Evolutionary conservation across 169 alveolate genomes (phyloP), one percentile per base, ranked within the genome.

Genomic region (Plasmodium fragile): DNA sequence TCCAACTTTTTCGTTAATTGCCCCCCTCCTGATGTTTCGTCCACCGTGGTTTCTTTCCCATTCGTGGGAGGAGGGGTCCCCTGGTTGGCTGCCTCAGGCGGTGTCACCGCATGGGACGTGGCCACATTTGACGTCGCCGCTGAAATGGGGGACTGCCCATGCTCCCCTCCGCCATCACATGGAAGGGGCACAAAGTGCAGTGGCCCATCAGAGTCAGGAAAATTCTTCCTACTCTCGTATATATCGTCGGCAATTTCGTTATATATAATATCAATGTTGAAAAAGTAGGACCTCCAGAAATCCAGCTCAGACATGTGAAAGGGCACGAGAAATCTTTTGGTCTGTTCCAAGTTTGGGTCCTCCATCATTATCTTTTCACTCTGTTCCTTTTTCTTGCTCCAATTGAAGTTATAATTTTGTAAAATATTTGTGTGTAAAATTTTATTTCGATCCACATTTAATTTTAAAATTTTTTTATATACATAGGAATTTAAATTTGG

Each of bases 231-330:
- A n/a, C 82, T 91, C 53, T 53, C 72, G 52, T 80, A 80, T 2
- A 91, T 91, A 16, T 65, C 73, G 34, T 91, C 94, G 1, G 94
- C 94, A 45, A 91, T 43, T 80, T 91, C 94, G 30, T 91, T 91
- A 41, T 80, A 91, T 43, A 91, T 91, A 65, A 91, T 81, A 55
- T 91, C 94, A 7, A 91, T 80, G 52, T 91, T 91, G 53, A 91
- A 91, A 77, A 80, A 91, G 39, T 91, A 91, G 16, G 92, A 79
- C 53, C 73, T 91, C 94, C 94, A 91, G 65, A 91, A 91, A 70
- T 59, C 72, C 30, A 70, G 25, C 41, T 91, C 94, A 30, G 77
- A 45, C 94, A 91, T 91, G 45, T 91, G 81, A 4, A 13, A 22
- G 10, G 94, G 94, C 7, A 91, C 94, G 5, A 91, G 34, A 91